Percentiles rank a stretch among this genome's conserved stretches.
Conservation (phyloP, 129 eudicot genomes). For the Oenanthe sinensis region DNA sequence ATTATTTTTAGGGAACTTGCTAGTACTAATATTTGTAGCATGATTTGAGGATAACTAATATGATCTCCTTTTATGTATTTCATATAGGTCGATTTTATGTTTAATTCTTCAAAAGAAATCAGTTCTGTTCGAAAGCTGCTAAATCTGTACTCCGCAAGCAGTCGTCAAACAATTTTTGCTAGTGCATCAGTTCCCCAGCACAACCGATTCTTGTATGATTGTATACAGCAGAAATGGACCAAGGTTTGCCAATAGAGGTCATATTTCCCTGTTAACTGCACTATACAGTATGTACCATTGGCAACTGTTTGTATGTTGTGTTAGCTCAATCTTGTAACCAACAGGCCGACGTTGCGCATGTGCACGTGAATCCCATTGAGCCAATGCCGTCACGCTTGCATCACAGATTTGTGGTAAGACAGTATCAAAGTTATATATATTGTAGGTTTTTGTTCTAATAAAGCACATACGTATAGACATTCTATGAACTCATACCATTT, state of each 20-base stretch:
- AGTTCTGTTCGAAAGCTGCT: constrained; percentile 65
- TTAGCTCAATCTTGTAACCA: constrained; percentile 13
- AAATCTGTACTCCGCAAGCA: constrained; percentile 54
- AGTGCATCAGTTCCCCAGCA: constrained; percentile 98
- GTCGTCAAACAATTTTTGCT: constrained; percentile 82
- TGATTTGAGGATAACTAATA: not conserved
- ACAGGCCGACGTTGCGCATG: constrained; percentile 74
- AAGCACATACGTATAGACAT: not conserved
- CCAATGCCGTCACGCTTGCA: constrained; percentile 82
- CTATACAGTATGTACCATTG: not conserved
- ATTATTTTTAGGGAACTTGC: no score
- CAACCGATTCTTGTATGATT: constrained; percentile 68
- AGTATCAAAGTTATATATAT: not conserved
- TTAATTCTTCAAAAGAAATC: constrained; percentile 70
- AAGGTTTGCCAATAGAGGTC: constrained; percentile 47
- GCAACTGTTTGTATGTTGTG: constrained; percentile 11
- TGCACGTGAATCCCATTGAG: constrained; percentile 74
- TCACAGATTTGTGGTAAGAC: constrained; percentile 75
- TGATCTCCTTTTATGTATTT: not conserved
- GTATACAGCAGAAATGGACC: constrained; percentile 96
- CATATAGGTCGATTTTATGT: constrained; percentile 88
- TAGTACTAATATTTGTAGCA: no score
- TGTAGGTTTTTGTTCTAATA: not conserved
- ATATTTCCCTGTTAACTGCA: not conserved
- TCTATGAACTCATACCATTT: not conserved